A percentile compares a stretch with the other conserved stretches of the same genome.
Conservation (phyloP, 805 yeast species). For the Candida insectorum region DNA sequence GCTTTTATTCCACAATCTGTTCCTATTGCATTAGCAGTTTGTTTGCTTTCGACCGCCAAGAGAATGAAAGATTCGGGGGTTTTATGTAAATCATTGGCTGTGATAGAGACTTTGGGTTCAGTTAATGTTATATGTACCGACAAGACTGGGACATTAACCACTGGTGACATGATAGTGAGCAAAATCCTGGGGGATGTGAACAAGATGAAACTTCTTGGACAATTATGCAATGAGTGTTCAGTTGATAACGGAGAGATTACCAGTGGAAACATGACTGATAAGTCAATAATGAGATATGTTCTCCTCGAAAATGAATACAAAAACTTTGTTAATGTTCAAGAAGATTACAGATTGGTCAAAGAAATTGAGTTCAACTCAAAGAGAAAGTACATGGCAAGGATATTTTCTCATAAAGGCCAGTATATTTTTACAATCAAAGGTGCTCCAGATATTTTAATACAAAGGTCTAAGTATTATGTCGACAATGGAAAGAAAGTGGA, state of each 20-base stretch:
- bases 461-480: constrained; percentile 21
- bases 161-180: constrained; percentile 46
- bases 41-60: constrained; percentile 45
- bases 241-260: constrained; percentile 11
- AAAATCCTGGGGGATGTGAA: constrained; percentile 9
- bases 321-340: background rate
- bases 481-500: constrained; percentile 16
- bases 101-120: constrained; percentile 57
- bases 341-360: constrained; percentile 17
- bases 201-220: constrained; percentile 16
- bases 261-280: constrained; percentile 48
- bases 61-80: constrained; percentile 44
- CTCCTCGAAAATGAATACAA: no score
- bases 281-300: constrained; percentile 25
- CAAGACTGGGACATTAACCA: constrained; percentile 47
- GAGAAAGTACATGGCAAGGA: constrained; percentile 41
- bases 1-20: constrained; percentile 53
- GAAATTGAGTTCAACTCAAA: constrained; percentile 41
- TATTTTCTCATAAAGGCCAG: constrained; percentile 16
- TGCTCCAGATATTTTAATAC: constrained; percentile 44
- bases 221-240: constrained; percentile 33
- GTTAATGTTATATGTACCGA: constrained; percentile 46
- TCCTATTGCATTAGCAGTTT: constrained; percentile 51
- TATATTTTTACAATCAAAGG: constrained; percentile 35
- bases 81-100: constrained; percentile 43